phyloP scores from a whole-genome alignment of 2,329 filamentous ascomycete genomes.

The Paraphaeosphaeria minitans region DNA sequence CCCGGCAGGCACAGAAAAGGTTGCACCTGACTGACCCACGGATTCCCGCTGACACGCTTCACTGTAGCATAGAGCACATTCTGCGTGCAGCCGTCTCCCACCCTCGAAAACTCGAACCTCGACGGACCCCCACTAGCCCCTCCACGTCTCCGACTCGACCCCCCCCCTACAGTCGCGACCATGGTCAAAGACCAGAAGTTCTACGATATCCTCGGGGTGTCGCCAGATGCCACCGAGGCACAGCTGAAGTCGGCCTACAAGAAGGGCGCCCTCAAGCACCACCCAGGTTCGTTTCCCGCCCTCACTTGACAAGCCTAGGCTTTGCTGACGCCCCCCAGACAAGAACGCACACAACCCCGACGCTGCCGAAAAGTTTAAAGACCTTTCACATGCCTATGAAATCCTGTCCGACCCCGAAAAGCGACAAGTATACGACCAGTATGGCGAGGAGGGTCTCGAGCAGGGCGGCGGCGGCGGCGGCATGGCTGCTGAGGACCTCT shows the following conservation, averaged over 20 bases:
- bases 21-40: constrained; percentile 8
- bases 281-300: constrained; percentile 75
- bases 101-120: constrained; percentile 23
- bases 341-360: constrained; percentile 95
- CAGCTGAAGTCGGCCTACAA: constrained; percentile 94
- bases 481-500: constrained; percentile 95
- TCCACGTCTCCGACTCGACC: constrained; percentile 17
- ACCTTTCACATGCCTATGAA: constrained; percentile 94
- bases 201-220: constrained; percentile 78
- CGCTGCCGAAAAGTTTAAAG: constrained; percentile 98
- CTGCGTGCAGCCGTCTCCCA: not conserved
- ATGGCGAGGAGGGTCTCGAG: constrained; percentile 95
- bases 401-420: constrained; percentile 91
- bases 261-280: constrained; percentile 79
- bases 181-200: constrained; percentile 82
- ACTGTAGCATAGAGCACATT: not conserved
- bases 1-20: not conserved
- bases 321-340: constrained; percentile 60
- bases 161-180: constrained; percentile 41
- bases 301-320: constrained; percentile 16
- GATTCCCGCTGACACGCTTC: constrained; percentile 7
- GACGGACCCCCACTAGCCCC: constrained; percentile 31
- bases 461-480: constrained; percentile 78
- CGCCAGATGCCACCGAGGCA: constrained; percentile 78
- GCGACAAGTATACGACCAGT: constrained; percentile 91